These are phyloP conservation scores for Flaveria ramosissima DNA, from an alignment of 129 eudicot genomes.

Conservation along the genomic window DNA sequence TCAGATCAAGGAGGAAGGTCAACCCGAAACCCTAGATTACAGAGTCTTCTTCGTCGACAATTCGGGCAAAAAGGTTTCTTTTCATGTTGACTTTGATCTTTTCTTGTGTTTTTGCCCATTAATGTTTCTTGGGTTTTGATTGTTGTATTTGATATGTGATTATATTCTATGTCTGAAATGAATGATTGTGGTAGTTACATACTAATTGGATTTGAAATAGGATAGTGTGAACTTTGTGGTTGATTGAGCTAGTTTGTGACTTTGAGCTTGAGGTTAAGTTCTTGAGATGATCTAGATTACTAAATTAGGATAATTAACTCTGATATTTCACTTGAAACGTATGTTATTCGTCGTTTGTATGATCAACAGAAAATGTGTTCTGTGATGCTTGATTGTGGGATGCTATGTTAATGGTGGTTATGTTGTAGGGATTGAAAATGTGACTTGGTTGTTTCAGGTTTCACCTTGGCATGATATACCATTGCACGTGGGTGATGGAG, in stretches of 20 bases:
- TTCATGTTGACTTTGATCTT: background rate
- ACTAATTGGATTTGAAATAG: background rate
- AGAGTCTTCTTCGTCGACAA: conserved; percentile 75
- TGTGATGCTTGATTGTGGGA: conserved; percentile 5
- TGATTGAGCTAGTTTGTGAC: no score
- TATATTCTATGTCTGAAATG: background rate
- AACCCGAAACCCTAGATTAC: conserved; percentile 92
- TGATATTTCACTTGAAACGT: no score
- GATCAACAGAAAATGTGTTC: background rate
- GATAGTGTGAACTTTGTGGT: background rate
- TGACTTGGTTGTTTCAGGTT: conserved; percentile 46
- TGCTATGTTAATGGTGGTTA: conserved; percentile 15
- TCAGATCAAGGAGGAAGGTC: conserved; percentile 70
- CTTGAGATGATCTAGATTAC: background rate
- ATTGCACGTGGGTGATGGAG: conserved; percentile 84
- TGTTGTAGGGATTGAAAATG: background rate
- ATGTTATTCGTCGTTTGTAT: no score
- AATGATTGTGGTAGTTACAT: background rate
- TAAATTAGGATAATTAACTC: conserved; percentile 8
- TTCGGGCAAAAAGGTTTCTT: conserved; percentile 75
- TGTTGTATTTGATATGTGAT: conserved; percentile 11
- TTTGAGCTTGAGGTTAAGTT: background rate
- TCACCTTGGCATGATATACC: conserved; percentile 99
- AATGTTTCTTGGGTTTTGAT: background rate
- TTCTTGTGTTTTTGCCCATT: background rate